phyloP scores from a whole-genome alignment of 495 filamentous ascomycete genomes.

The Letharia lupina region DNA sequence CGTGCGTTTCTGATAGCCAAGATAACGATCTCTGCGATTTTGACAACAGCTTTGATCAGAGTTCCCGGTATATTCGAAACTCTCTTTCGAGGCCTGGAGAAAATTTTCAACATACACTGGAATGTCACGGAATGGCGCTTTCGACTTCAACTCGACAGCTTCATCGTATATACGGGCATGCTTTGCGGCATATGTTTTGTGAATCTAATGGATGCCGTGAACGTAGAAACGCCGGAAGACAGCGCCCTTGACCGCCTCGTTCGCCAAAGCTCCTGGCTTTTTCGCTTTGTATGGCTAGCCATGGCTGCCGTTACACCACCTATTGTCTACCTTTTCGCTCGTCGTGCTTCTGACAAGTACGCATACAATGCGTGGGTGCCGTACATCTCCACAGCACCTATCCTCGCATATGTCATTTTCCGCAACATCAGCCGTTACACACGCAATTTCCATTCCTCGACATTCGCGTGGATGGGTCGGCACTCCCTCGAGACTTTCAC shows the following conservation, averaged over 20 bases:
- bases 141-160: conserved; percentile 41
- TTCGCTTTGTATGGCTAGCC: conserved; percentile 22
- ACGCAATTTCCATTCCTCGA: conserved; percentile 35
- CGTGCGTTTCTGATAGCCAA: conserved; percentile 40
- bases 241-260: background rate
- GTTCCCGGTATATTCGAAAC: conserved; percentile 39
- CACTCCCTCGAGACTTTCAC: conserved; percentile 51
- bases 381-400: conserved; percentile 45
- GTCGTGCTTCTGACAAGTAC: conserved; percentile 30
- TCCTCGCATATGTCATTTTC: conserved; percentile 43
- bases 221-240: conserved; percentile 9
- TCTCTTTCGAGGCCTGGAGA: conserved; percentile 30
- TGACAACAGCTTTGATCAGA: conserved; percentile 37
- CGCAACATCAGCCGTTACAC: conserved; percentile 39
- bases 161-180: conserved; percentile 47
- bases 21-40: conserved; percentile 37
- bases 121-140: conserved; percentile 39
- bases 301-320: conserved; percentile 25
- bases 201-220: conserved; percentile 21
- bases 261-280: conserved; percentile 22
- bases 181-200: conserved; percentile 36
- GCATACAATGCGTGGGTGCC: conserved; percentile 45
- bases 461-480: conserved; percentile 48
- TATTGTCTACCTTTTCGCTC: conserved; percentile 31
- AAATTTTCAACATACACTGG: conserved; percentile 37